Conservation (phyloP, 345 rosid species). For the Anastatica hierochuntica region DNA sequence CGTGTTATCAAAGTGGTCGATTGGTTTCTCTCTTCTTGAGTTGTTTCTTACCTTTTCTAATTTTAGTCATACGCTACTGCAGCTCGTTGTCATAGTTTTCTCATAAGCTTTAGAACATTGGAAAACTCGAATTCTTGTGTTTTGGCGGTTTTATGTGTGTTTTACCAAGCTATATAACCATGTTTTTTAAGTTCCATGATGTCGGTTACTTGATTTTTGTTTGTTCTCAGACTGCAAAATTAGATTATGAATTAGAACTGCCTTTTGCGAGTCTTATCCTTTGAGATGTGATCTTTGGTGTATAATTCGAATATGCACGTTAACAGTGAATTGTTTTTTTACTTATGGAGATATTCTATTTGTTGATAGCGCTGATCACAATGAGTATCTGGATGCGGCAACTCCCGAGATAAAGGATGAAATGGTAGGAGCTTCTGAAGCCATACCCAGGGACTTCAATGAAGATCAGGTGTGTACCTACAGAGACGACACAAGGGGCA, state of each 20-base stretch:
- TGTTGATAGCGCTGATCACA: slow-evolving; percentile 46
- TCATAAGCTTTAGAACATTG: neutral
- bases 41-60: neutral
- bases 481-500: neutral
- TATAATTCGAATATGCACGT: neutral
- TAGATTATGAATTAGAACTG: neutral
- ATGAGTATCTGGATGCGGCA: slow-evolving; percentile 31
- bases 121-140: neutral
- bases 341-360: slow-evolving; percentile 17
- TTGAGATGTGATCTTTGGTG: slow-evolving; percentile 4
- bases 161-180: neutral
- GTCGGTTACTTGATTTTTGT: neutral
- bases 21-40: neutral
- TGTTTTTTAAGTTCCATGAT: neutral
- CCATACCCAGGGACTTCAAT: slow-evolving; percentile 30
- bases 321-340: neutral
- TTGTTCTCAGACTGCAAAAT: neutral
- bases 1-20: neutral
- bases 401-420: slow-evolving; percentile 26
- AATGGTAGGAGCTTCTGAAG: slow-evolving; percentile 29
- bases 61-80: neutral
- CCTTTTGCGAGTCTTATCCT: neutral
- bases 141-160: neutral
- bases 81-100: neutral
- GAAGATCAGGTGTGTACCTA: slow-evolving; percentile 47